Conservation (phyloP, 2,329 filamentous ascomycete species). For the Calonectria multiphialidica region DNA sequence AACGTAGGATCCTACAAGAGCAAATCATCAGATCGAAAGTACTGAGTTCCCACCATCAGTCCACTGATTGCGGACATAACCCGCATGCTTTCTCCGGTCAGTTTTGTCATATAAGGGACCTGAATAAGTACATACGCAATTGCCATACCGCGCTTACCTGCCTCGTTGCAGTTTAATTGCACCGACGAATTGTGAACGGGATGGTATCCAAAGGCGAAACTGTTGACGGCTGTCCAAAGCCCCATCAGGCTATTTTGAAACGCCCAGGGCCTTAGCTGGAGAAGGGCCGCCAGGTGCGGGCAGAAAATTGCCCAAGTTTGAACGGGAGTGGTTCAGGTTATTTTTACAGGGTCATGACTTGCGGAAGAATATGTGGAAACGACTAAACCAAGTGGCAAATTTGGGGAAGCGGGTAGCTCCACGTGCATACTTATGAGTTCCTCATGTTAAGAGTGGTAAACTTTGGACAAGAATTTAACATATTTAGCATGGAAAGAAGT, state of each 20-base stretch:
- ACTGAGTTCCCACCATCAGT: conserved; percentile 62
- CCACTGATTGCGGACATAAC: conserved; percentile 62
- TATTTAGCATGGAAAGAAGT: too few relatives aligned
- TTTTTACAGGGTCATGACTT: not conserved
- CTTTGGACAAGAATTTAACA: too few relatives aligned
- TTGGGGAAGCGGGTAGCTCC: not conserved
- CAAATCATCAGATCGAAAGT: conserved; percentile 55
- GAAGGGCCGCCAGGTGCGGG: not conserved
- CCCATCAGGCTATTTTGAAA: not conserved
- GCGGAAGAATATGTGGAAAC: not conserved
- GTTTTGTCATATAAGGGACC: conserved; percentile 43
- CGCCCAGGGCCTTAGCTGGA: not conserved
- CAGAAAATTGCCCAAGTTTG: not conserved
- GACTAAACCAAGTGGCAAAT: not conserved
- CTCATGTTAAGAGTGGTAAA: too few relatives aligned
- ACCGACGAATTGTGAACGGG: conserved; percentile 65
- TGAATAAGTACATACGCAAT: conserved; percentile 41
- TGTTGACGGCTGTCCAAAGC: too few relatives aligned
- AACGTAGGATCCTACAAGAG: conserved; percentile 42
- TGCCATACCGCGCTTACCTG: conserved; percentile 59
- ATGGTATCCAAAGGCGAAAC: conserved; percentile 56
- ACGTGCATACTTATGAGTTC: not conserved
- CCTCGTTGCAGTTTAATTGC: conserved; percentile 60
- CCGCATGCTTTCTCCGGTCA: conserved; percentile 47
- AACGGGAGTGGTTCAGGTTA: not conserved